Base-by-base conservation (phyloP, 2,329 filamentous ascomycete species). In the Colletotrichum siamense region DNA sequence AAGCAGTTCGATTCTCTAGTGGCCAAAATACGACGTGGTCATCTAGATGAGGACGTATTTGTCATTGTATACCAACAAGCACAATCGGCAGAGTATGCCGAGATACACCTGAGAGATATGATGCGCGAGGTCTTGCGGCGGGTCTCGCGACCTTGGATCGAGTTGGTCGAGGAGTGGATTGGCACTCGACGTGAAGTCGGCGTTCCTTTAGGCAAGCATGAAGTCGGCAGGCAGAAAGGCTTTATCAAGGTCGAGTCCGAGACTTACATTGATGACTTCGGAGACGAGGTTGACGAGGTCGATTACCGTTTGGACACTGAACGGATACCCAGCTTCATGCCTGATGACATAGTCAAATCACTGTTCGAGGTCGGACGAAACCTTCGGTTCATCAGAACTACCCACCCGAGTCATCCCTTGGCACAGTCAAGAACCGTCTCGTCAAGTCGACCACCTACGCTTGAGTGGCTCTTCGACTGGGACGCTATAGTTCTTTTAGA, bases 301-400 rank as follows among this genome's bases (percentile, higher is more conserved):
- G 91, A 94, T 77, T 95, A 91, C 79, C 84, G 91, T 8, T 89
- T 96, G 36, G 92, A 94, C 76, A 87, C 88, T 26, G 86, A 90
- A 32, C 91, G 91, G 77, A 92, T 97, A 85, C 95, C 95, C 1
- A 87, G 89, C 3, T 97, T 97, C 79, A 88, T 98, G 61, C 90
- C 93, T 0, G 83, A 87, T 7, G 95, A 97, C 73, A 90, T 96
- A 78, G 93, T 92, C 5, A 89, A 91, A 67, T 87, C 89, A 7
- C 91, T 97, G n/a, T 96, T 96, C 78, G 95, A 98, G 82, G 94
- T 93, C 5, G 95, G 95, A 6, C 91, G 91, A 79, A 96, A 94
- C 81, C 84, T 98, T 64, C 91, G 94, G 9, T 92, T 97, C 70
- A 87, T 98, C 64, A 91, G 92, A 79, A 86, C 88, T 26, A 92